A percentile compares a stretch with the other conserved stretches of the same genome.
phyloP scores from a whole-genome alignment of 192 early-diverging fungal species.

The Globomyces pollinis-pini region DNA sequence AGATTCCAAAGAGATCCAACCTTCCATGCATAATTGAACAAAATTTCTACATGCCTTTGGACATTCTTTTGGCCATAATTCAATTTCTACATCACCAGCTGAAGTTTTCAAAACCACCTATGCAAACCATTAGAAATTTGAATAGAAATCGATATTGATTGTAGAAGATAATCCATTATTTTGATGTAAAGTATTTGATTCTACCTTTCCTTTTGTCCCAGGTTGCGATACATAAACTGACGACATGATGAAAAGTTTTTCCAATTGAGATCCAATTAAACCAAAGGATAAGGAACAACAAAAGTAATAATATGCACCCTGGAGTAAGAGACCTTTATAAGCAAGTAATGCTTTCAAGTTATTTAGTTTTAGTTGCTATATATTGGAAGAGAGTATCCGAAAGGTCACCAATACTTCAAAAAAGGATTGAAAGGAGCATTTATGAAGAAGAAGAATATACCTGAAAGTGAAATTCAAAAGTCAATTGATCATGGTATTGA shows the following conservation, averaged over 20 bases:
- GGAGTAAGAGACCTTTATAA: too few relatives aligned
- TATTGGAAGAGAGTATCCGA: constrained; percentile 24
- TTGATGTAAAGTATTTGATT: too few relatives aligned
- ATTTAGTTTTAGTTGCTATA: constrained; percentile 16
- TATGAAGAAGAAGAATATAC: constrained; percentile 19
- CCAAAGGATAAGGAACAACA: neutral
- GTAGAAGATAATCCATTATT: too few relatives aligned
- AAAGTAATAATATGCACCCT: too few relatives aligned
- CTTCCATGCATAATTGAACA: constrained; percentile 65
- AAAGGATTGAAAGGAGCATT: constrained; percentile 20
- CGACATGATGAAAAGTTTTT: constrained; percentile 9
- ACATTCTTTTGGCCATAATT: constrained; percentile 86
- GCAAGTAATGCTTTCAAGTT: too few relatives aligned
- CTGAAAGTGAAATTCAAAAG: constrained; percentile 17
- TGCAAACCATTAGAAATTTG: neutral
- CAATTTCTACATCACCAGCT: constrained; percentile 79
- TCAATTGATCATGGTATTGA: constrained; percentile 21
- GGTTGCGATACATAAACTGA: constrained; percentile 6
- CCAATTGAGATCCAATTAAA: neutral
- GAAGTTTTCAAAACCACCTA: constrained; percentile 76
- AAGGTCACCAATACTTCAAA: constrained; percentile 3
- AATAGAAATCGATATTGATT: too few relatives aligned
- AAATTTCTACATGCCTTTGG: constrained; percentile 93
- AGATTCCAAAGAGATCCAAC: constrained; percentile 34
- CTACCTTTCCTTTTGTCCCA: constrained; percentile 6